These are phyloP conservation scores for Entoloma clypeatum DNA, from an alignment of 1,284 basidiomycete species.

Conservation along the genomic window DNA sequence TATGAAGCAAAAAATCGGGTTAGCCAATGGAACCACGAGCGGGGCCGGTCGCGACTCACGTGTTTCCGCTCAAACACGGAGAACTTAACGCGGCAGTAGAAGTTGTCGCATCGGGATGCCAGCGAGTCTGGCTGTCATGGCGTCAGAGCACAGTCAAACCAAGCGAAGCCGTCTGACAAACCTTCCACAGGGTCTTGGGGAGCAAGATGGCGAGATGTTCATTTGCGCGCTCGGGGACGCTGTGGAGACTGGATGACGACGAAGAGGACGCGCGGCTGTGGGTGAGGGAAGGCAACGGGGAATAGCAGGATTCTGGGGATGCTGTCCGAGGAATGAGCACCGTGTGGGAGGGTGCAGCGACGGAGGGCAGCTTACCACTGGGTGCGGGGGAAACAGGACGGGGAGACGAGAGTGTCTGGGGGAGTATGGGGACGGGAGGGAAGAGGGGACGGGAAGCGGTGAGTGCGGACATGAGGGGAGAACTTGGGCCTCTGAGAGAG, in stretches of 20 bases:
- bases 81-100: constrained; percentile 61
- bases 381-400: constrained; percentile 1
- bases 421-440: constrained; percentile 4
- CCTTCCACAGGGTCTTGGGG: constrained; percentile 69
- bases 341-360: constrained; percentile 2
- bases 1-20: constrained; percentile 23
- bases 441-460: constrained; percentile 14
- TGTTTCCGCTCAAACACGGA: constrained; percentile 68
- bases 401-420: constrained; percentile 4
- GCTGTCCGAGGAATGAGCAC: constrained; percentile 11
- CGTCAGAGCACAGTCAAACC: neutral
- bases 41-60: constrained; percentile 36
- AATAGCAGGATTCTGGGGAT: constrained; percentile 22
- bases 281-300: constrained; percentile 23
- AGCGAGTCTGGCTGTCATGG: constrained; percentile 52
- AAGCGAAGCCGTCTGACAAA: constrained; percentile 23
- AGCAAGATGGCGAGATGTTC: constrained; percentile 77
- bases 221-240: constrained; percentile 39
- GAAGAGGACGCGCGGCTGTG: constrained; percentile 26
- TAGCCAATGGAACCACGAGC: constrained; percentile 11
- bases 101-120: constrained; percentile 64
- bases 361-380: constrained; percentile 3
- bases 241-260: constrained; percentile 26
- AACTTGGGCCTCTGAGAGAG: constrained; percentile 7
- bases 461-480: constrained; percentile 25